Evolutionary conservation across 148 eudicot genomes (phyloP), one percentile per base, ranked within the genome.

Genomic region (Fagopyrum tataricum): DNA sequence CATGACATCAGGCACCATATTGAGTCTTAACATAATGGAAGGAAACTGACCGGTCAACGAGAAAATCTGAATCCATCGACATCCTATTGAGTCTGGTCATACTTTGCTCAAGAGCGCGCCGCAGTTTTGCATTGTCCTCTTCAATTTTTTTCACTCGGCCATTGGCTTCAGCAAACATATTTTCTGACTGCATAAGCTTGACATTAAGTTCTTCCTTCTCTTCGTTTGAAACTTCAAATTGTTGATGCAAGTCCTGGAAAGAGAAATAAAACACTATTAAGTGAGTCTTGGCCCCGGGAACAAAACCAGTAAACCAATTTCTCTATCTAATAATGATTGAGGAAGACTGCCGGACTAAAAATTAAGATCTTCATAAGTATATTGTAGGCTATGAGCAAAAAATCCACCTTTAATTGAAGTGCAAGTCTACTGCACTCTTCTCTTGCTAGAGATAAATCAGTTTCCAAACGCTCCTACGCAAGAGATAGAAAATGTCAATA

Each of bases 41-140:
- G 73, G 64, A 71, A 39, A 44, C 83, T 67, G 67, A 95, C 99
- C 99, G 87, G 94, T 95, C 99, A 40, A 95, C 99, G 42, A 87
- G 84, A 83, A 81, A 88, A 87, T 91, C 97, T 20, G 99, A 95
- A 78, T 95, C 99, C 84, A 91, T 81, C 5, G 99, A 95, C 99
- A 91, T 95, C 78, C 99, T 90, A 78, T 91, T 95, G 75, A 95
- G 87, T 75, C 97, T 87, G 21, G 97, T 88, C 99, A 95, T 95
- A 87, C 97, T 95, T 79, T 91, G 99, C 84, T 95, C 99, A 37
- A 95, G 88, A 66, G 97, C 99, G 70, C 96, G 92, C 6, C 96
- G 97, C 43, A 95, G 75, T 79, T 95, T 95, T 66, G 80, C 84
- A 80, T 95, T 95, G 84, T 92, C 99, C 70, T 91, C 97, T 84